phyloP scores from a whole-genome alignment of 305 asterid species.

The Solanum hybrid region DNA sequence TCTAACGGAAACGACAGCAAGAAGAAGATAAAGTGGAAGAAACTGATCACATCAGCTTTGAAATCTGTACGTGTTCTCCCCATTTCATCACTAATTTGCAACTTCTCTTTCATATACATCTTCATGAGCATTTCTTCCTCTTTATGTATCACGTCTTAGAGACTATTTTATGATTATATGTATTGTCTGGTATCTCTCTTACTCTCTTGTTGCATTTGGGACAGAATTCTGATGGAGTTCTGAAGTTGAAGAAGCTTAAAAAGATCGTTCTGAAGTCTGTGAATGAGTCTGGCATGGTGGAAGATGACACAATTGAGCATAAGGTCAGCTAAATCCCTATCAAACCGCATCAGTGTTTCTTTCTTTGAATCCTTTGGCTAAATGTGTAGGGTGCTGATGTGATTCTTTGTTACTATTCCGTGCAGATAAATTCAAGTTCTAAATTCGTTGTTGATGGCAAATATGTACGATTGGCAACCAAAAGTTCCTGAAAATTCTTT shows the following conservation, averaged over 20 bases:
- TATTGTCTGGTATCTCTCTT: not conserved
- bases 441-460: conserved; percentile 59
- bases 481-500: conserved; percentile 20
- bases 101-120: not conserved
- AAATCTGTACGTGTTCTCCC: conserved; percentile 49
- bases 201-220: conserved; percentile 11
- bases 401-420: not conserved
- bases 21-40: conserved; percentile 73
- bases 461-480: conserved; percentile 39
- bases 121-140: not conserved
- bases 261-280: conserved; percentile 46
- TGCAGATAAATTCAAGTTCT: conserved; percentile 70
- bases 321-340: conserved; percentile 33
- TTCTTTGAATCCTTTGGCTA: not conserved
- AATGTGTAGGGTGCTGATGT: not conserved
- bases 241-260: conserved; percentile 59
- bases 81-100: not conserved
- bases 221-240: conserved; percentile 58
- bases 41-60: conserved; percentile 59
- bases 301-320: conserved; percentile 49
- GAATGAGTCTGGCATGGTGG: conserved; percentile 41
- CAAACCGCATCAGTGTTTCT: not conserved
- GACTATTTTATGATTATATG: not conserved
- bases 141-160: not conserved
- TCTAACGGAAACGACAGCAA: conserved; percentile 18